Conservation (phyloP, 164 flowering plant genomes). For the Berberis vulgaris region DNA sequence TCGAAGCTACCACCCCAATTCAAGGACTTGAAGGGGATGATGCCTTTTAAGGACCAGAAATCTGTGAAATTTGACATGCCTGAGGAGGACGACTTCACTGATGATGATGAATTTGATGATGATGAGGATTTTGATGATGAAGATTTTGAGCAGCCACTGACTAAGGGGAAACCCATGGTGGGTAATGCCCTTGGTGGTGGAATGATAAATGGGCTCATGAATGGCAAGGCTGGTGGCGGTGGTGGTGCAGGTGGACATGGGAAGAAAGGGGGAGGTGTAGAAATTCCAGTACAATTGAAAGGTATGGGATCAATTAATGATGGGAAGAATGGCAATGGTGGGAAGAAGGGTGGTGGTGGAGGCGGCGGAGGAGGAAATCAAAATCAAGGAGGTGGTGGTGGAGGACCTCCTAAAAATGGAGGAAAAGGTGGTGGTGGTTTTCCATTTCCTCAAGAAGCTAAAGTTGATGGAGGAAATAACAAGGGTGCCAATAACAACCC, state of each 20-base stretch:
- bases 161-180: conserved; percentile 37
- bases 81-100: conserved; percentile 29
- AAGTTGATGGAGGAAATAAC: conserved; percentile 21
- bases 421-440: conserved; percentile 12
- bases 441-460: conserved; percentile 1
- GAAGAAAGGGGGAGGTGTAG: conserved; percentile 7
- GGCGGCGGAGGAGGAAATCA: conserved; percentile 19
- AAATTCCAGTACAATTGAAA: conserved; percentile 13
- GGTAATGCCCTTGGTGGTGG: conserved; percentile 20
- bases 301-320: conserved; percentile 20
- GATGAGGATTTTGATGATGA: conserved; percentile 41
- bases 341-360: conserved; percentile 46
- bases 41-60: conserved; percentile 41
- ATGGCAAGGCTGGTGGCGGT: background rate
- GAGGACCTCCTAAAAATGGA: background rate
- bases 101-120: conserved; percentile 35
- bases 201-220: background rate
- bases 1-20: conserved; percentile 27
- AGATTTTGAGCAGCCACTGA: conserved; percentile 23
- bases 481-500: conserved; percentile 21
- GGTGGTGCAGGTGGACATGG: conserved; percentile 10
- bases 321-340: conserved; percentile 28
- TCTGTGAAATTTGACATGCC: conserved; percentile 51
- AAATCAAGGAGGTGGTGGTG: conserved; percentile 33
- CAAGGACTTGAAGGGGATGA: conserved; percentile 1